Evolutionary conservation across 495 filamentous ascomycete genomes (phyloP).

Genomic region (Penicillium lagena): DNA sequence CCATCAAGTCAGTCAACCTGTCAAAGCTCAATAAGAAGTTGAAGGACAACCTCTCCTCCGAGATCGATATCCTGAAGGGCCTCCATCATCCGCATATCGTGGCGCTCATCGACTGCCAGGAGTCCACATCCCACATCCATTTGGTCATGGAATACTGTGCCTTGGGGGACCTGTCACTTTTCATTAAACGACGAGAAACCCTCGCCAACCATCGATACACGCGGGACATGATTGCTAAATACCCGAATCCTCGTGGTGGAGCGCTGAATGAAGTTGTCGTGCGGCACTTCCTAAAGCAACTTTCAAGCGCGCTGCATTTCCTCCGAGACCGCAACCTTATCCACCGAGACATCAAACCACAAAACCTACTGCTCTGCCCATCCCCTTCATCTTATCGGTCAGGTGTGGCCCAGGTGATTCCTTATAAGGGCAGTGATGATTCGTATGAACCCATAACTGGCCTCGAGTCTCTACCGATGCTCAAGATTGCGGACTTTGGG

Average conservation of each 20-base stretch:
- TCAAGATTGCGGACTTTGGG: slow-evolving; percentile 97
- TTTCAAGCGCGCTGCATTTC: slow-evolving; percentile 87
- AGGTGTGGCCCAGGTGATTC: slow-evolving; percentile 42
- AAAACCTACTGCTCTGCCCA: slow-evolving; percentile 88
- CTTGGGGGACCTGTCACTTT: slow-evolving; percentile 83
- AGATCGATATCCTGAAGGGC: slow-evolving; percentile 89
- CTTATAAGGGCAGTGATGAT: slow-evolving; percentile 61
- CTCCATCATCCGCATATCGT: slow-evolving; percentile 96
- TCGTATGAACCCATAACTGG: slow-evolving; percentile 77
- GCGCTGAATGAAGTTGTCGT: slow-evolving; percentile 91
- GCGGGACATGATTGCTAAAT: slow-evolving; percentile 80
- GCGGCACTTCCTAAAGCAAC: slow-evolving; percentile 92
- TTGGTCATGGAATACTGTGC: slow-evolving; percentile 98
- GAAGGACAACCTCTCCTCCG: slow-evolving; percentile 88
- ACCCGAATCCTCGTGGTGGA: slow-evolving; percentile 71
- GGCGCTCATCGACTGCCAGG: slow-evolving; percentile 86
- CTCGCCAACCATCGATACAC: slow-evolving; percentile 70
- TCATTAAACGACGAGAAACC: slow-evolving; percentile 87
- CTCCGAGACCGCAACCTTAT: slow-evolving; percentile 78
- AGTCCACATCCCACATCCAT: slow-evolving; percentile 81
- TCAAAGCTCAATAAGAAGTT: slow-evolving; percentile 88
- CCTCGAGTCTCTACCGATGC: slow-evolving; percentile 80
- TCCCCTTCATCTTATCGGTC: slow-evolving; percentile 59
- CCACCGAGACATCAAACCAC: slow-evolving; percentile 95
- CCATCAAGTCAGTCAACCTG: slow-evolving; percentile 93